Evolutionary conservation across 371 early-diverging fungal genomes (phyloP).

Genomic region (Agmasoma carcini): DNA sequence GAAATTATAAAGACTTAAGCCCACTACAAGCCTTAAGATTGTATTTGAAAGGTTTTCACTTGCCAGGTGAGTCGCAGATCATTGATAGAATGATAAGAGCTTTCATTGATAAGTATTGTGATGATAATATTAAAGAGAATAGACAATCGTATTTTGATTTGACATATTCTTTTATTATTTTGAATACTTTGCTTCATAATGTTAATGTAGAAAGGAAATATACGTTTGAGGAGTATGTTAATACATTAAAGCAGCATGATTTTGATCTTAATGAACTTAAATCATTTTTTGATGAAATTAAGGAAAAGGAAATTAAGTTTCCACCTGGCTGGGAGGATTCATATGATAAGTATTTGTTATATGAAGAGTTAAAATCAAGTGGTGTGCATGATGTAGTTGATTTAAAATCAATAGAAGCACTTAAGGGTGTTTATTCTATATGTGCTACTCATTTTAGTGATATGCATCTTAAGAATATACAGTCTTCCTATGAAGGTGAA

Average conservation of each 20-base stretch:
- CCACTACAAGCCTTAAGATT: conserved; percentile 69
- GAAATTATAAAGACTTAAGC: conserved; percentile 64
- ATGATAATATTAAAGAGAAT: conserved; percentile 55
- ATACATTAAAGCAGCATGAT: conserved; percentile 28
- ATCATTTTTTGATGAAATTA: conserved; percentile 38
- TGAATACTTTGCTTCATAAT: conserved; percentile 83
- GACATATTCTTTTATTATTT: conserved; percentile 69
- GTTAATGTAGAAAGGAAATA: conserved; percentile 71
- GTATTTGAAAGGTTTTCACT: conserved; percentile 65
- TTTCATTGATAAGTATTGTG: conserved; percentile 64
- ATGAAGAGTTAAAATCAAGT: not conserved
- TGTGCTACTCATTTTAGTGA: not conserved
- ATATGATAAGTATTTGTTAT: conserved; percentile 14
- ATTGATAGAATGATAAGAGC: conserved; percentile 72
- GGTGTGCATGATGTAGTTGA: not conserved
- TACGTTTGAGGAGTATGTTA: conserved; percentile 65
- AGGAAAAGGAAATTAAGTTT: conserved; percentile 37
- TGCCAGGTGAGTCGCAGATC: conserved; percentile 79
- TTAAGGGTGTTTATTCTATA: not conserved
- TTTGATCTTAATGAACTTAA: conserved; percentile 30
- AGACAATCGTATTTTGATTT: conserved; percentile 56
- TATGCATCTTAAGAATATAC: not conserved
- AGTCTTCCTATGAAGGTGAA: not conserved
- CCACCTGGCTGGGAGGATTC: conserved; percentile 26
- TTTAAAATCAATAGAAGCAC: no score